Base-by-base conservation (phyloP, 257 asterid species). In the Gynochthodes officinalis region DNA sequence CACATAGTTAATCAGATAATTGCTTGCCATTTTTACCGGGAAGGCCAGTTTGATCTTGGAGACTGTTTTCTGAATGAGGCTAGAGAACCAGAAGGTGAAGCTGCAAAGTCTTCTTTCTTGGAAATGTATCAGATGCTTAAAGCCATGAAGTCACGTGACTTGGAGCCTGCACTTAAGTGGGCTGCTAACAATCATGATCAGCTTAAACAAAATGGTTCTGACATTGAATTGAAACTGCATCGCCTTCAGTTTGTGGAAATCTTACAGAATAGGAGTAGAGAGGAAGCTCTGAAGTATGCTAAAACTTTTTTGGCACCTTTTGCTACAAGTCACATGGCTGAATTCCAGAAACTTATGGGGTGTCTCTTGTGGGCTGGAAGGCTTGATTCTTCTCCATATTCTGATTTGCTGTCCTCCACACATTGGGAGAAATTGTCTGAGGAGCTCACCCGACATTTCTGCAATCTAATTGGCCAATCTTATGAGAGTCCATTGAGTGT, bases 151-250 rank as follows among this genome's bases (percentile, higher is more conserved):
- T 80, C 83, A 65, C 86, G 86, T 60, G 80, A 88, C 84, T 83
- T 91, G 64, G 88, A 85, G 76, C 99, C 95, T 43, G 96, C 98
- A 72, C 84, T 94, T 55, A 83, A 39, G 27, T 91, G 99, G 99
- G 99, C 92, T 37, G 63, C 83, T 5, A 74, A 60, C 27, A 87
- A 91, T 63, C 89, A 78, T 23, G 95, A 89, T 33, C 82, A 82
- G 74, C 93, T 91, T 53, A 72, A 69, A 67, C 83, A 69, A 69
- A 85, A 79, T 32, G 89, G 87, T 54, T 88, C 97, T 1, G 91
- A 88, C 79, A 83, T 95, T 52, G 98, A 90, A 82, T 65, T 95
- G 77, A 90, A 95, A 77, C 90, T 95, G 69, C 95, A 88, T 58
- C 89, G 87, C 54, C 91, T 86, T 75, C 93, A 91, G 75, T 88